Evolutionary conservation across 2,329 filamentous ascomycete genomes (phyloP), one percentile per base, ranked within the genome.

Genomic region (Botryotinia calthae): DNA sequence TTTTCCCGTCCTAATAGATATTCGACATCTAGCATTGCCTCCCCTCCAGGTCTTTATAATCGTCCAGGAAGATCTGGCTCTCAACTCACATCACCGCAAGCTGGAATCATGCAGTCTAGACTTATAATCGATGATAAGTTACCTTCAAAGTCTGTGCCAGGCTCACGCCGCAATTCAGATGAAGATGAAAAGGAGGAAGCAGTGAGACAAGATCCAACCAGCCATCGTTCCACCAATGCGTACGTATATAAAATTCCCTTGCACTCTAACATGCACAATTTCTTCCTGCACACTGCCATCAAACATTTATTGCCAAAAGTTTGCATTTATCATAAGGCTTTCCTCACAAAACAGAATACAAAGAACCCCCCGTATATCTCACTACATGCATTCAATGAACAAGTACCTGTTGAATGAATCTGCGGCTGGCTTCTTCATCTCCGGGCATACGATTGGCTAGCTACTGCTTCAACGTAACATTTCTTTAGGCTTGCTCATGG

Each of bases 81-180:
- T 44, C 90, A 94, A 80, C 87, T 96, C 73, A 90, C 92, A 12
- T 97, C 94, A 37, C 94, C 94, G 16, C 90, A 91, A 74, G 87
- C 88, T 22, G 88, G 88, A 64, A 85, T 89, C 75, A 84, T 87
- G 77, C 89, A 87, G 75, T 87, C 86, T 75, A 85, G 87, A 71
- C 89, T 89, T 74, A 85, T 86, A 62, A 88, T 87, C 77, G 87
- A 91, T 77, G 88, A 91, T 74, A 87, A 88, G 70, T 84, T 93
- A 65, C 92, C 93, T 25, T 95, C 94, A 20, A 92, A 94, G 77
- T 98, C 95, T 40, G 91, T 97, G 68, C 94, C 95, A 64, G 90
- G 89, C 44, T 96, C 95, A 75, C 89, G 95, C 76, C 92, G 95
- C 76, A 97, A 97, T 81, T 98, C 95, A 71, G 92, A 98, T 80